Evolutionary conservation across 2,329 filamentous ascomycete species (phyloP), one percentile per base, ranked within the genome.

Genomic region (Pseudopyrenochaeta lycopersici): DNA sequence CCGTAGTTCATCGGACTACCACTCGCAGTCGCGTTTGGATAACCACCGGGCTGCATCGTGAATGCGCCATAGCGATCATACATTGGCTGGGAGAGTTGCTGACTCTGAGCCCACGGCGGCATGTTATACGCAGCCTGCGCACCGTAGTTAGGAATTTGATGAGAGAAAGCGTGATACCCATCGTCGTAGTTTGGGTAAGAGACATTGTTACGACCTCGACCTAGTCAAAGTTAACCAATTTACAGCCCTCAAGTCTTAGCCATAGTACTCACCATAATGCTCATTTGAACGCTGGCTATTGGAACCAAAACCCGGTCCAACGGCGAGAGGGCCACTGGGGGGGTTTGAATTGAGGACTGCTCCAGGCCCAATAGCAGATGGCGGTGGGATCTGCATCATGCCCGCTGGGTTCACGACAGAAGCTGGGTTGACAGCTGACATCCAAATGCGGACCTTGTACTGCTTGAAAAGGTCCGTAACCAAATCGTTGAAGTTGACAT

Each of bases 391-490:
- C 20, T 73, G 68, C 35, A 65, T 64, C 18, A 65, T 41, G n/a
- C 71, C 71, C 2, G 70, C 67, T 10, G 72, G 71, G 40, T 73
- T 74, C 31, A 75, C 68, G 75, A 98, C 97, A 0, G 94, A 97
- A 4, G 94, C 95, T 7, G 95, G 95, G 73, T 99, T 99, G 76
- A 99, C 96, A 3, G 95, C 95, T 4, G 94, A 98, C 91, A 99
- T 97, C 95, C 95, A 99, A 68, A 99, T 99, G 66, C 96, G 88
- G 18, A 94, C 97, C 81, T 99, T 99, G 84, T 98, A 99, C 58
- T 98, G 94, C 78, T 98, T 98, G 85, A 98, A 99, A 11, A 99
- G 83, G 73, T 99, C 95, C 0, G 93, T 97, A 47, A 99, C 95
- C 14, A 99, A 86, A 2, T 92, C 91, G 75, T 99, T 99, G 84